phyloP scores from a whole-genome alignment of 352 stramenopile species.

The Globisporangium alternatum region DNA sequence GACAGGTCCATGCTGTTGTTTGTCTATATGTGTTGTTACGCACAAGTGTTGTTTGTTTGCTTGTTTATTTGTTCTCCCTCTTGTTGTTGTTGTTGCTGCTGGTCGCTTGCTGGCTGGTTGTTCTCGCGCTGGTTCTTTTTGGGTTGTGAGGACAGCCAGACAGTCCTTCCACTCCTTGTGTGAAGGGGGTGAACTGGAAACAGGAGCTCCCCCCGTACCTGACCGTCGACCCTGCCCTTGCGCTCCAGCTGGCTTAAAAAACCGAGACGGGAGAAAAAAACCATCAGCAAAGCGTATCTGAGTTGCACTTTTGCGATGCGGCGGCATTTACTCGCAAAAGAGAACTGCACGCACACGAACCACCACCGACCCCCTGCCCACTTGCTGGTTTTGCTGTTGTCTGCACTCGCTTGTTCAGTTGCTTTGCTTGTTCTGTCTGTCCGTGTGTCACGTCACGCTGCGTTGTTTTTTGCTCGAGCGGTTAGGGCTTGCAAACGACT shows the following conservation, averaged over 20 bases:
- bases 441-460: slow-evolving; percentile 45
- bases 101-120: slow-evolving; percentile 6
- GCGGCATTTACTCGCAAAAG: slow-evolving; percentile 16
- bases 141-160: slow-evolving; percentile 13
- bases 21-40: slow-evolving; percentile 3
- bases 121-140: slow-evolving; percentile 16
- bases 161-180: slow-evolving; percentile 5
- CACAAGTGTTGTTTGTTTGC: slow-evolving; percentile 11
- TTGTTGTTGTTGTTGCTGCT: slow-evolving; percentile 1
- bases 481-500: neutral
- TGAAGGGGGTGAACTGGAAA: slow-evolving; percentile 27
- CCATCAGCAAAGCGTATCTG: slow-evolving; percentile 23
- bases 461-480: slow-evolving; percentile 7
- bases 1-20: slow-evolving; percentile 44
- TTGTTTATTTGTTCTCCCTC: slow-evolving; percentile 3
- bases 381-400: neutral
- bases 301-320: slow-evolving; percentile 36
- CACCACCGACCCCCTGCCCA: neutral
- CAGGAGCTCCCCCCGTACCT: slow-evolving; percentile 12
- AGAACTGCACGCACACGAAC: slow-evolving; percentile 2
- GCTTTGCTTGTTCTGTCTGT: slow-evolving; percentile 21
- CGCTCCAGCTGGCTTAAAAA: slow-evolving; percentile 26
- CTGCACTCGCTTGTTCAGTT: slow-evolving; percentile 1
- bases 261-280: slow-evolving; percentile 34
- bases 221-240: slow-evolving; percentile 4